Percentiles rank a stretch among this genome's conserved stretches.
phyloP scores from a whole-genome alignment of 2,329 filamentous ascomycete genomes.

The Exophiala bonariae region DNA sequence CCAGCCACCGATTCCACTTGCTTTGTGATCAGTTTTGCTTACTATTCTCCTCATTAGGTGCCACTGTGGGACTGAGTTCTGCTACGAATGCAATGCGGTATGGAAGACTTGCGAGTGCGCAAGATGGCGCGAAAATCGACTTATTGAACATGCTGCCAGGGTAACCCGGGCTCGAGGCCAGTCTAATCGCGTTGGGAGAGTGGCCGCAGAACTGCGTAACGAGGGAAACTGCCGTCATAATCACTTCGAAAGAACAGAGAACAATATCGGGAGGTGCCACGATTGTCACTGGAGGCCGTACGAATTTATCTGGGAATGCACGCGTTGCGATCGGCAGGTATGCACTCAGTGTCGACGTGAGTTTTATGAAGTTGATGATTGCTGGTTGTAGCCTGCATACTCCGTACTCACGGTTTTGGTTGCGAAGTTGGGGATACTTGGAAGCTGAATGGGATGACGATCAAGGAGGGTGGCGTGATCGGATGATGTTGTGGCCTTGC shows the following conservation, averaged over 20 bases:
- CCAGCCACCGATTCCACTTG: too few species aligned
- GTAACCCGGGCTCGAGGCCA: constrained; percentile 15
- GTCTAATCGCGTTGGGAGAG: not conserved
- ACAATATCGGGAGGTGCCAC: constrained; percentile 6
- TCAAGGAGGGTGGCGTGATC: too few species aligned
- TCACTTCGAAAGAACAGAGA: constrained; percentile 3
- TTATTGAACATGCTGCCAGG: constrained; percentile 19
- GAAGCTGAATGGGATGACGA: too few species aligned
- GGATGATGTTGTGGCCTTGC: too few species aligned
- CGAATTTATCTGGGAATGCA: constrained; percentile 11
- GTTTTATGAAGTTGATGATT: not conserved
- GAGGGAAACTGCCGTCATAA: constrained; percentile 11
- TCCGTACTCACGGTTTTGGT: too few species aligned
- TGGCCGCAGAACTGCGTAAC: not conserved
- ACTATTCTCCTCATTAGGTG: constrained; percentile 24
- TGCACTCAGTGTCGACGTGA: constrained; percentile 5
- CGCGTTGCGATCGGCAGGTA: constrained; percentile 4
- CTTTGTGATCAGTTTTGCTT: not conserved
- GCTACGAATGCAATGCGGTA: constrained; percentile 31
- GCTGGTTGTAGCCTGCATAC: too few species aligned
- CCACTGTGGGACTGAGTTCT: constrained; percentile 33
- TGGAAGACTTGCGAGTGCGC: constrained; percentile 33
- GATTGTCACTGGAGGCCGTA: constrained; percentile 14
- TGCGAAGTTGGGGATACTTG: too few species aligned
- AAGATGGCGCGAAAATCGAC: constrained; percentile 29